Evolutionary conservation across 257 asterid species (phyloP).

Genomic region (Primulina eburnea): DNA sequence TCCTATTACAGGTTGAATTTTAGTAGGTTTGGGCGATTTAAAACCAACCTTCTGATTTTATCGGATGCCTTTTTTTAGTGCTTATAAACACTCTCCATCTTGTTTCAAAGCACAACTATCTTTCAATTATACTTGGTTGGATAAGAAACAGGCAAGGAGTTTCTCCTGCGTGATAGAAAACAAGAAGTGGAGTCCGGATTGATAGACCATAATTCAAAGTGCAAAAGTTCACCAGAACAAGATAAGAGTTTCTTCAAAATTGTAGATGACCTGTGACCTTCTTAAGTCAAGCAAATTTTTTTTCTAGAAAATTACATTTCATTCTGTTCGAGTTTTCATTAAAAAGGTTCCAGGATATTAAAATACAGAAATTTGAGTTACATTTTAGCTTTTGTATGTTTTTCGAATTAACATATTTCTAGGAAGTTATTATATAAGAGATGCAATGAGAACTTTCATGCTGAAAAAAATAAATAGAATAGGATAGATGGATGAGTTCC

Average conservation of each 20-base stretch:
- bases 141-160: no score
- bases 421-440: not conserved
- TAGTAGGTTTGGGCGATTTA: constrained; percentile 4
- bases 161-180: no score
- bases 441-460: not conserved
- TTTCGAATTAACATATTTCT: not conserved
- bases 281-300: not conserved
- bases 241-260: not conserved
- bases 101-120: not conserved
- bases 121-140: constrained; percentile 2
- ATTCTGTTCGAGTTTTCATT: not conserved
- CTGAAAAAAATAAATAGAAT: no score
- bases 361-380: not conserved
- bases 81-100: not conserved
- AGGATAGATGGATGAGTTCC: not conserved
- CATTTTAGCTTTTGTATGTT: not conserved
- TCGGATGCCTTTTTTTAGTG: not conserved
- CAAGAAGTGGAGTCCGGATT: not conserved
- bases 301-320: not conserved
- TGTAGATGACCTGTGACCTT: not conserved
- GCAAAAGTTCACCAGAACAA: not conserved
- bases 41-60: not conserved
- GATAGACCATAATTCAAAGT: not conserved
- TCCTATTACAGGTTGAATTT: not conserved
- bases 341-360: not conserved